Base-by-base conservation (phyloP, 1,139 yeast species). In the Yamadazyma pseudoaaseri region DNA sequence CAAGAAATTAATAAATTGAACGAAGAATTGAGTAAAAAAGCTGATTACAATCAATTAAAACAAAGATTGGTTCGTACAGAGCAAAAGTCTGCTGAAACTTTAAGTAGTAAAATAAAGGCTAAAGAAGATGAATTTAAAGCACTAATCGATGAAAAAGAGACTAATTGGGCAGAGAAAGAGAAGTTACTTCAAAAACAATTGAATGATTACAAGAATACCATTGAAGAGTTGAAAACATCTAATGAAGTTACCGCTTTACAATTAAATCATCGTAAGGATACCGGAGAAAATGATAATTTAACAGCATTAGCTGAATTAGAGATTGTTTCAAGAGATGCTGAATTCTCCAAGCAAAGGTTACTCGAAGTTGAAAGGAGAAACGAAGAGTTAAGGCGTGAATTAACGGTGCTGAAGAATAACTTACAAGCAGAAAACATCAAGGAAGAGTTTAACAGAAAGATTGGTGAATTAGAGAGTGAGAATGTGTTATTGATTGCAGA, bases 11-110 rank as follows among this genome's bases (percentile, higher is more conserved):
- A 63, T 3, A 54, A 57, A 12, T 62, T 87, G 38, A 77, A 76
- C 39, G 83, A 81, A 31, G 79, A 81, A 49, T 56, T 86, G 27
- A 64, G 82, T 17, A 71, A 72, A 37, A 75, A 64, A 49, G 89
- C 94, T 0, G 96, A 87, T 58, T 87, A 89, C 54, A 92, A 85
- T 29, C 79, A 77, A 35, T 56, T 89, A 43, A 85, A 86, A 49
- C 73, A 73, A 30, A 70, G 84, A 45, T 57, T 84, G 29, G 50
- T 74, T 29, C 71, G 76, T 40, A 60, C 68, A 33, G 92, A 83
- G 49, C 80, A 77, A 43, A 73, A 71, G 39, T 60, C 79, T 3
- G 78, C 79, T 0, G 79, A 75, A 43, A 56, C 70, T 3, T 62
- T 81, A 38, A 56, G 67, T 12, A 65, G 69, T 21, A 64, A 58